Percentiles rank a stretch among this genome's conserved stretches.
These are phyloP conservation scores for Ballota nigra DNA, from an alignment of 257 asterid species.

Conservation along the genomic window DNA sequence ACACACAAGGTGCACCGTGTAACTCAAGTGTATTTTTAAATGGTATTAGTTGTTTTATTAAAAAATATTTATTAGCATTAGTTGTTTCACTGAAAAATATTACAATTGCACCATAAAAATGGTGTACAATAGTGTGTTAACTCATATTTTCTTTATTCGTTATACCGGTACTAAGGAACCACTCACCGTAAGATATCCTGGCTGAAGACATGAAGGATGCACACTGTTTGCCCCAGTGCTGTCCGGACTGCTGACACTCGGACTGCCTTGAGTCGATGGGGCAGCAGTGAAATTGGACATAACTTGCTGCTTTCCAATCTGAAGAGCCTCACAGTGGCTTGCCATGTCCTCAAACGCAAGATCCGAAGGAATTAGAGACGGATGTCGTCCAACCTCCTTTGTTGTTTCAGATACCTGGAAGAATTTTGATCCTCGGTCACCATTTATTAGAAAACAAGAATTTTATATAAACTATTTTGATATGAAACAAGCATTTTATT, in stretches of 20 bases:
- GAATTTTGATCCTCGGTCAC: constrained; percentile 21
- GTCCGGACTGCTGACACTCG: constrained; percentile 29
- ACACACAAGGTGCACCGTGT: too few relatives aligned
- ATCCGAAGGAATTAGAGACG: constrained; percentile 42
- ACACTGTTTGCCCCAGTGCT: constrained; percentile 23
- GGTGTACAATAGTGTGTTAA: neutral
- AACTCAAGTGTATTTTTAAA: too few relatives aligned
- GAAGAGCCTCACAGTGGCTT: constrained; percentile 74
- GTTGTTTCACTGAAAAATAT: too few relatives aligned
- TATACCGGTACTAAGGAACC: constrained; percentile 6
- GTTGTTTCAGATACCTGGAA: constrained; percentile 61
- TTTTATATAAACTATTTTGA: neutral
- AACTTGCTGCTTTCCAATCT: constrained; percentile 61
- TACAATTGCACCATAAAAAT: too few relatives aligned
- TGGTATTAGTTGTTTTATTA: too few relatives aligned
- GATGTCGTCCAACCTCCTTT: constrained; percentile 46
- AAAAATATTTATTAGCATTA: too few relatives aligned
- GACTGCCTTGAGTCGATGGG: constrained; percentile 29
- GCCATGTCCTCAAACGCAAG: constrained; percentile 74
- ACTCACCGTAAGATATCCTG: constrained; percentile 42
- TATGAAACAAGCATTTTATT: neutral
- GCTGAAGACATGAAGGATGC: constrained; percentile 28
- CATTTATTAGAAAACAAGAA: neutral
- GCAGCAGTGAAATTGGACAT: constrained; percentile 58
- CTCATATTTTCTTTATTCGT: neutral